Evolutionary conservation across 108 stramenopile genomes (phyloP).

Genomic region (Nitzschia sp.): DNA sequence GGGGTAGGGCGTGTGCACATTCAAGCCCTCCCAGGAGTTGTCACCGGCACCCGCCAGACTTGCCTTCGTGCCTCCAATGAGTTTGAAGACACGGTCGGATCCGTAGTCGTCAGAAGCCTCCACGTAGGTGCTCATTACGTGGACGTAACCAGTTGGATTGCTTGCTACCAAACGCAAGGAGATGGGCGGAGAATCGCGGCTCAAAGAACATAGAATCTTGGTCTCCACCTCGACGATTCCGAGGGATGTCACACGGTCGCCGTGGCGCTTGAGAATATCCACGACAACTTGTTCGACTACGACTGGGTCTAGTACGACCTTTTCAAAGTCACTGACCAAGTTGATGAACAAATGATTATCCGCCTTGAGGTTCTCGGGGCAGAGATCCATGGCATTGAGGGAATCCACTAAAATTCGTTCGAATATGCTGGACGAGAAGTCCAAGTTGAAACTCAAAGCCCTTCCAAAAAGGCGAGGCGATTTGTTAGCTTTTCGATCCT

Average conservation of each 20-base stretch:
- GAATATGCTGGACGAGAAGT: conserved; percentile 73
- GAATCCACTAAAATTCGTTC: conserved; percentile 95
- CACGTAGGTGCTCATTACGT: conserved; percentile 94
- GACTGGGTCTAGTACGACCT: conserved; percentile 83
- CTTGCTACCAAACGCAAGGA: conserved; percentile 92
- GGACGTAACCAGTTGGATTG: conserved; percentile 97
- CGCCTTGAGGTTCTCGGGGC: conserved; percentile 33
- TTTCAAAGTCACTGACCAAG: conserved; percentile 83
- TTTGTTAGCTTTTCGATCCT: conserved; percentile 85
- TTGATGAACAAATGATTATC: conserved; percentile 98
- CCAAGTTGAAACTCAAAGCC: conserved; percentile 77
- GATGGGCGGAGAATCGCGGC: conserved; percentile 77
- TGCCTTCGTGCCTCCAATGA: conserved; percentile 88
- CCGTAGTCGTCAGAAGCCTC: conserved; percentile 84
- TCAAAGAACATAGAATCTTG: conserved; percentile 83
- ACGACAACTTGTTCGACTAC: conserved; percentile 86
- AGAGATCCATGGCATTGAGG: conserved; percentile 89
- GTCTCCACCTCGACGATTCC: conserved; percentile 95
- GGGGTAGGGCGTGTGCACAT: conserved; percentile 87
- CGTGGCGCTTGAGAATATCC: conserved; percentile 85
- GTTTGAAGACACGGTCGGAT: conserved; percentile 71
- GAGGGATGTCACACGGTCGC: conserved; percentile 74
- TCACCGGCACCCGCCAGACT: conserved; percentile 81
- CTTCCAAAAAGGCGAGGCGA: conserved; percentile 79
- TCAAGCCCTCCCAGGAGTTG: conserved; percentile 88